These are phyloP conservation scores for Rhodomyrtus tomentosa DNA, from an alignment of 345 rosid species.

Conservation along the genomic window DNA sequence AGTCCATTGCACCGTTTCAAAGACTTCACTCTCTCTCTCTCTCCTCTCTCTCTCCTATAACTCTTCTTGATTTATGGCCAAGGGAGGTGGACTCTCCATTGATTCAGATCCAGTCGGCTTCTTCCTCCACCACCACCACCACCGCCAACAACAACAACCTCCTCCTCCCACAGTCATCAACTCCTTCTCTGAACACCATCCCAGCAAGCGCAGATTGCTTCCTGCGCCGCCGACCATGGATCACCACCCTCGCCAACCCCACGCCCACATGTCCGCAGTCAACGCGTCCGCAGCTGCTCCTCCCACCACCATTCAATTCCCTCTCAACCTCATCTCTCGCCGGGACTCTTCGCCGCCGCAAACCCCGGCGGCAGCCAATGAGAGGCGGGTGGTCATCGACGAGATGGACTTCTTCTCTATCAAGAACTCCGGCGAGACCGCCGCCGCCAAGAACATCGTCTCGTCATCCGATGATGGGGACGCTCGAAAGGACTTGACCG, in stretches of 20 bases:
- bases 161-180: slow-evolving; percentile 31
- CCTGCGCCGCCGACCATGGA: not conserved
- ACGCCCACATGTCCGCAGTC: not conserved
- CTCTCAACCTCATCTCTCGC: slow-evolving; percentile 19
- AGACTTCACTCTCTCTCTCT: slow-evolving; percentile 17
- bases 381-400: slow-evolving; percentile 14
- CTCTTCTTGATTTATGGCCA: slow-evolving; percentile 40
- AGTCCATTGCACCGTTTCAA: slow-evolving; percentile 32
- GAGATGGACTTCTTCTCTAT: slow-evolving; percentile 53
- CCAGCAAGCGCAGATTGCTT: not conserved
- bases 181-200: slow-evolving; percentile 24
- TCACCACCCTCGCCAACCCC: not conserved
- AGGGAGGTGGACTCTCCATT: slow-evolving; percentile 44
- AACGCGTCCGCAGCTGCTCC: slow-evolving; percentile 2
- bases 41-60: not conserved
- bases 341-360: not conserved
- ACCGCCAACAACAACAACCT: too few relatives aligned
- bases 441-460: not conserved
- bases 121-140: slow-evolving; percentile 4
- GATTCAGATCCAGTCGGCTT: slow-evolving; percentile 35
- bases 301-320: slow-evolving; percentile 32
- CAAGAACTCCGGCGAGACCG: not conserved
- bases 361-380: not conserved
- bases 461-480: not conserved
- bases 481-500: not conserved